Evolutionary conservation across 768 basidiomycete species (phyloP), one percentile per base, ranked within the genome.

Genomic region (Pleurotus platypus): DNA sequence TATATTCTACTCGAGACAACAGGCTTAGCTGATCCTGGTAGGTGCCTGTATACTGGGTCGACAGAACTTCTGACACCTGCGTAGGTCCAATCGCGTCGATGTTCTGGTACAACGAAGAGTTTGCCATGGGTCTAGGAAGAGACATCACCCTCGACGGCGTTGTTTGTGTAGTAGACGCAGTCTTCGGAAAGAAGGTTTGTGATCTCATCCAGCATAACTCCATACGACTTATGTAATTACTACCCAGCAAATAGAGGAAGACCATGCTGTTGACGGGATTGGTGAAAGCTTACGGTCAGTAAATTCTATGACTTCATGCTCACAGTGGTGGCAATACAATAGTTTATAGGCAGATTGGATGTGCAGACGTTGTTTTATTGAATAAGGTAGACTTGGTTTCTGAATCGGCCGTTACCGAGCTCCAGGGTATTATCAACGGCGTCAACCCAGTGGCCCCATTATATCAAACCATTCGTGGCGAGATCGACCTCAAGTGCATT

Each of bases 1-100:
- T 89, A 98, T 69, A 97, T 99, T 61, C 75, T 99, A 43, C 78
- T 99, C 13, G 97, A 99, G 72, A 91, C 96, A 1, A 98, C 97
- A 0, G 96, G 96, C 0, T 78, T 98, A 6, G 96, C 96, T 8
- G 96, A 98, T 75, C 96, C 96, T 57, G 92, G 92, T 92, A 60
- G 11, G 67, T 55, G 22, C 1, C 11, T 11, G 2, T 35, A 3
- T 35, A 11, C 9, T 9, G 3, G 18, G 20, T 5, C 38, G 12
- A 13, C 15, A 2, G n/a, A 37, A 47, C n/a, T 18, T 26, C 27
- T 45, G 30, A 39, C 60, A 42, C 55, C 16, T 39, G 13, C 30
- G 39, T 50, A 90, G 89, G 88, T n/a, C 89, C 90, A 2, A 93
- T 93, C 55, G 91, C 92, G 0, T 83, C 87, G 0, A 84, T 91